Base-by-base conservation (phyloP, 2,329 filamentous ascomycete species). In the Alternaria ethzedia region DNA sequence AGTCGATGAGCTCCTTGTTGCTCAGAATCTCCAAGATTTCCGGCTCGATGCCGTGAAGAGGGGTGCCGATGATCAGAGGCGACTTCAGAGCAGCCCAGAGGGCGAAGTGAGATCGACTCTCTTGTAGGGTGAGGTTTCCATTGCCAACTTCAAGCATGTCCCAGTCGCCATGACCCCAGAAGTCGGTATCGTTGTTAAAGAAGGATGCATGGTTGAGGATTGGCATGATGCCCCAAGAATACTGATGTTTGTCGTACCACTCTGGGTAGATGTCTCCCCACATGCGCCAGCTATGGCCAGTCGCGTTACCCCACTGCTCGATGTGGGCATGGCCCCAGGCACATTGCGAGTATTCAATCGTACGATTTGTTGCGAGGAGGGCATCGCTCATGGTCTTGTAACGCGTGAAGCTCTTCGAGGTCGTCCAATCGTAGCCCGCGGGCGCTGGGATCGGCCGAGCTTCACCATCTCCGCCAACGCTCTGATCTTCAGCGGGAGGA, bases 331-430 rank as follows among this genome's bases (percentile, higher is more conserved):
- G 64, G 9, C 78, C 78, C 78, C 78, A 80, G 52, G 75, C 70
- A 57, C 78, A 80, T 20, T 79, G 70, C 21, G 70, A 75, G 62
- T 76, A 80, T 57, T 78, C 59, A 17, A 80, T 78, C 8, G 75
- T 75, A 17, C 74, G 69, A 55, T 76, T 74, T 51, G 83, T 81
- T 61, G 79, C 0, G 84, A 67, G 28, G 6, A 74, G 63, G 10
- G 86, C 86, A 67, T 88, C 64, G 4, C 71, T 51, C 71, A 74
- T 74, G 20, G 36, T 57, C 84, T 70, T 87, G 73, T 83, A 89
- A 9, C 86, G 81, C 26, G 80, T 68, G 4, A 82, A 80, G 0
- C 84, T 85, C 80, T 83, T 41, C 12, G 84, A 86, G 0, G 72
- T 79, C 15, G 77, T 75, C 82, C 82, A 87, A 75, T 87, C 80